phyloP scores from a whole-genome alignment of 2,329 filamentous ascomycete genomes.

The Aureobasidium mangrovei region DNA sequence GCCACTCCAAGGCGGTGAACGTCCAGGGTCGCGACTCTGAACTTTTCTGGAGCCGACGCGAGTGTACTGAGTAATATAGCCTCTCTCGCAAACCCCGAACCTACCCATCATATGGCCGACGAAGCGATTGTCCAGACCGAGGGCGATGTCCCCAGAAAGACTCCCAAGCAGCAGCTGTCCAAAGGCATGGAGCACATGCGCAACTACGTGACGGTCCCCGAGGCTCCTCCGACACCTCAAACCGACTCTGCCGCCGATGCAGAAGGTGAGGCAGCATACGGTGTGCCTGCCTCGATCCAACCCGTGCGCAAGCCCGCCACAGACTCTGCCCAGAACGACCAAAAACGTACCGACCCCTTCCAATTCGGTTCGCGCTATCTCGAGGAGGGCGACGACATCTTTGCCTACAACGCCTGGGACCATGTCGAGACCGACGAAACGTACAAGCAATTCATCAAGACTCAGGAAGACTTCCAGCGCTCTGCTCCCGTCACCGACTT shows the following conservation, averaged over 20 bases:
- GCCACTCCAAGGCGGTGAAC: neutral
- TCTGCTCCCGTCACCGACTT: constrained; percentile 83
- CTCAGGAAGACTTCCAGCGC: constrained; percentile 78
- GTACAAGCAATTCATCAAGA: constrained; percentile 76
- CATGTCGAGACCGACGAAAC: constrained; percentile 87
- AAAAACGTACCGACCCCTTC: constrained; percentile 87
- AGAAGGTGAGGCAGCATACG: constrained; percentile 35
- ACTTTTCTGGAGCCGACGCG: neutral
- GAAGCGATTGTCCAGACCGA: neutral
- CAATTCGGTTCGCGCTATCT: constrained; percentile 88
- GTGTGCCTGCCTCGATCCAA: constrained; percentile 39
- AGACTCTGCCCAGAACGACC: constrained; percentile 63
- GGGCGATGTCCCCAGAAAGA: constrained; percentile 17
- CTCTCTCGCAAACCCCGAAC: too few relatives aligned
- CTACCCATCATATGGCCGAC: neutral
- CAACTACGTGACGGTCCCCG: constrained; percentile 36
- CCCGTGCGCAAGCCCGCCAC: constrained; percentile 40
- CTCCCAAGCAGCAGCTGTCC: constrained; percentile 37
- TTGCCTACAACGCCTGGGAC: constrained; percentile 98
- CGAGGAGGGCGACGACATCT: constrained; percentile 77
- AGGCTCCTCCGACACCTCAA: constrained; percentile 23
- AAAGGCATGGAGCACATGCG: constrained; percentile 47
- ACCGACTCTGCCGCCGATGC: constrained; percentile 2
- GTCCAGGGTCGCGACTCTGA: neutral
- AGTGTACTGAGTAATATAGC: too few relatives aligned